phyloP scores from a whole-genome alignment of 2,329 filamentous ascomycete species.

The Spiromastix sp. region DNA sequence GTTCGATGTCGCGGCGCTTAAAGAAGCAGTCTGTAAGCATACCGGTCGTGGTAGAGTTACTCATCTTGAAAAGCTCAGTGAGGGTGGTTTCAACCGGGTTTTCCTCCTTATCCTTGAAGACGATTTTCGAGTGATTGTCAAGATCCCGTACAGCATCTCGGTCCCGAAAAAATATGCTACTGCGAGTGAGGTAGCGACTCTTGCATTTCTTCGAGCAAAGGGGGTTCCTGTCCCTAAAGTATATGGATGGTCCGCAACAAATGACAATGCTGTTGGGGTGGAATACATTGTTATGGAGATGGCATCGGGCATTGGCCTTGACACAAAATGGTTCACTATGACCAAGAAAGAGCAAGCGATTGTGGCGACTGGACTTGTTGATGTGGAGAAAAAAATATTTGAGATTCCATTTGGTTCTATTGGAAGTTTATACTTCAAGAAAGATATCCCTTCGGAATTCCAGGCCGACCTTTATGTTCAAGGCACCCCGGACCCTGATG shows the following conservation, averaged over 20 bases:
- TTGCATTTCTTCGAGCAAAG: constrained; percentile 20
- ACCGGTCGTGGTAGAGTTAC: constrained; percentile 4
- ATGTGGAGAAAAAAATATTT: constrained; percentile 14
- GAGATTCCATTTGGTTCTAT: constrained; percentile 12
- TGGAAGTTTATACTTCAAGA: constrained; percentile 17
- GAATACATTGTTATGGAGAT: constrained; percentile 33
- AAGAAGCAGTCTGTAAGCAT: constrained; percentile 5
- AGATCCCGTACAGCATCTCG: constrained; percentile 14
- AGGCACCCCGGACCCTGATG: constrained; percentile 1
- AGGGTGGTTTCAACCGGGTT: constrained; percentile 16
- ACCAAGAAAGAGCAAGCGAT: constrained; percentile 6
- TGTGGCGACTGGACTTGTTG: constrained; percentile 14
- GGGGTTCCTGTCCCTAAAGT: constrained; percentile 25
- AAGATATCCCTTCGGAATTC: constrained; percentile 8
- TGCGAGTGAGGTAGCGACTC: constrained; percentile 25
- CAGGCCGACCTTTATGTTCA: constrained; percentile 9
- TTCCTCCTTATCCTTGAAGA: constrained; percentile 12
- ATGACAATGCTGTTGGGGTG: constrained; percentile 25
- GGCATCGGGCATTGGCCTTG: constrained; percentile 20
- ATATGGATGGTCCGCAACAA: constrained; percentile 22
- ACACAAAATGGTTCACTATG: constrained; percentile 20
- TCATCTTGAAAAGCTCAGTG: constrained; percentile 13
- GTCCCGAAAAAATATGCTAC: constrained; percentile 13
- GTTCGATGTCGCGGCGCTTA: constrained; percentile 7
- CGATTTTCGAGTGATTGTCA: constrained; percentile 14